phyloP scores from a whole-genome alignment of 441 rosid species.

The Pelargonium fulgidum region DNA sequence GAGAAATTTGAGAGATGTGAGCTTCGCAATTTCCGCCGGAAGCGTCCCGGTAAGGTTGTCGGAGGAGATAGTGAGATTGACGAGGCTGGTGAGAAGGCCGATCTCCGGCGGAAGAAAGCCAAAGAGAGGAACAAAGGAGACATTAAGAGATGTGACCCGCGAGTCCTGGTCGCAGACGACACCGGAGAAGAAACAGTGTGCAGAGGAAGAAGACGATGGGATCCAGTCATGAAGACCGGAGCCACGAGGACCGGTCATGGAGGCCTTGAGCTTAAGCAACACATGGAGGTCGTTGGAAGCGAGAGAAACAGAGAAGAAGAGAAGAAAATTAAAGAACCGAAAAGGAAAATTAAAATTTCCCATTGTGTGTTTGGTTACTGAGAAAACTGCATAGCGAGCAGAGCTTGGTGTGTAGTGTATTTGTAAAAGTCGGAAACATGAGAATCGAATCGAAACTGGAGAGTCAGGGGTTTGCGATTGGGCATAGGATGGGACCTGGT shows the following conservation, averaged over 20 bases:
- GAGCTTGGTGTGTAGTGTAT: neutral
- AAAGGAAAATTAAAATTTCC: no score
- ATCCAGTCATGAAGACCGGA: constrained; percentile 60
- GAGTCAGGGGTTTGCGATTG: no score
- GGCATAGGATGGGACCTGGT: no score
- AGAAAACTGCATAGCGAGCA: no score
- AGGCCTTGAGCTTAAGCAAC: constrained; percentile 60
- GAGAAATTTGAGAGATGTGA: constrained; percentile 44
- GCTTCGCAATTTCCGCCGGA: constrained; percentile 51
- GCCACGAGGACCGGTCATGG: constrained; percentile 47
- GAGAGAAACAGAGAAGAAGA: constrained; percentile 28
- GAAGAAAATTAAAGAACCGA: constrained; percentile 36
- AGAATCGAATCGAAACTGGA: neutral
- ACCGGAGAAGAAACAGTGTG: constrained; percentile 54
- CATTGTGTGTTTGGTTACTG: no score
- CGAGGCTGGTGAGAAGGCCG: constrained; percentile 53
- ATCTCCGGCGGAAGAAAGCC: constrained; percentile 57
- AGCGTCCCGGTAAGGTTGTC: constrained; percentile 61
- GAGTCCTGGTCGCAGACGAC: constrained; percentile 62
- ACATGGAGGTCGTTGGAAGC: constrained; percentile 48
- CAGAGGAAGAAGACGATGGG: constrained; percentile 17
- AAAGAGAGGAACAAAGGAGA: constrained; percentile 54
- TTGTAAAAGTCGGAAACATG: neutral
- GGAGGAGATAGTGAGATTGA: constrained; percentile 48
- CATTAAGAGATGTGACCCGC: constrained; percentile 61